Evolutionary conservation across 192 early-diverging fungal genomes (phyloP), one percentile per base, ranked within the genome.

Genomic region (Blastocladiella britannica): DNA sequence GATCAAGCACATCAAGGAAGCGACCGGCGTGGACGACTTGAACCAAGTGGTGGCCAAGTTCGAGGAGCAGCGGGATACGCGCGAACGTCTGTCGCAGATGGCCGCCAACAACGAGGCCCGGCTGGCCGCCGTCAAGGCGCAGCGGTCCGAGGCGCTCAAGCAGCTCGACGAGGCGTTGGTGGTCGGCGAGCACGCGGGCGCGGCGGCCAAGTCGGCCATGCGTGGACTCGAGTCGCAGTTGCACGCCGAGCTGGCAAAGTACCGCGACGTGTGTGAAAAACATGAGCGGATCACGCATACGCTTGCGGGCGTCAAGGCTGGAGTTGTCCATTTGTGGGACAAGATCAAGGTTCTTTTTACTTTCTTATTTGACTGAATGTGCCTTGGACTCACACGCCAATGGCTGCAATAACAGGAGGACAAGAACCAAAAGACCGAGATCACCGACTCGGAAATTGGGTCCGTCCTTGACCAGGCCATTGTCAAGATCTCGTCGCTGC

Each of bases 1-100:
- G 18, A 78, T 80, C 71, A 64, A 76, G 2, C 69, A 77, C 24
- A 75, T 80, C 59, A 80, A 79, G 58, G 78, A 80, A 57, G 76
- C 76, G 3, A 77, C 76, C 0, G 78, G 78, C 18, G 76, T 79
- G 28, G 67, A 63, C 24, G 70, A 72, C 62, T 75, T 80, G 52
- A 68, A 70, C 58, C 74, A 80, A 61, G 76, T 80, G 22, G 74
- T 75, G 55, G 67, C 72, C 31, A 80, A 80, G 56, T 79, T 76
- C 62, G 72, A 75, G 53, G 67, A 72, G 7, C 78, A 80, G 58
- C 71, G 74, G 26, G 76, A 76, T 28, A 80, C 78, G 15, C 68
- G 73, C 67, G 62, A 60, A 5, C 78, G 76, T 51, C 63, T 80
- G n/a, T 56, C 65, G 12, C 62, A 66, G 37, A 62, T 79, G 5